Evolutionary conservation across 805 yeast species (phyloP), one percentile per base, ranked within the genome.

Genomic region (Candida hispaniensis): DNA sequence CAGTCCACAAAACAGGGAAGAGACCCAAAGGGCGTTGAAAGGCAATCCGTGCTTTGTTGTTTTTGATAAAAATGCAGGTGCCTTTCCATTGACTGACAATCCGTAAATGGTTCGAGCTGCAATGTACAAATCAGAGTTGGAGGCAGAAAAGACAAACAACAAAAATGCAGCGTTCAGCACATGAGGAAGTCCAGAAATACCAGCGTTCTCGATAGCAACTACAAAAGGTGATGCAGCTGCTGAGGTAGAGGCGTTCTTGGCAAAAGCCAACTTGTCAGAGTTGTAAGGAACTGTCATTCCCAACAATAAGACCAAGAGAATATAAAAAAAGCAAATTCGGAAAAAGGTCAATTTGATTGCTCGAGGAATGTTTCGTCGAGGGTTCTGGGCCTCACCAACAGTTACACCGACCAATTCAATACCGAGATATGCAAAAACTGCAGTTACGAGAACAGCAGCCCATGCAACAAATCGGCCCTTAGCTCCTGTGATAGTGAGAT

Each of bases 161-260:
- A 83, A 57, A 45, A 83, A 77, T 54, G 81, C 74, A 2, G 76
- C 88, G 54, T 83, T 83, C 49, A 83, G 63, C 30, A 83, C 66
- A 46, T 76, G 79, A 22, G 85, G 85, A 43, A 82, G 60, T 1
- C 72, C 86, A 6, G 53, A 48, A 43, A 81, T 79, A 12, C 64
- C 55, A 11, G 83, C 79, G 45, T 67, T 69, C 43, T 68, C 68
- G 49, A 81, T 75, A 30, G 93, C 94, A 49, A 80, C 75, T 35
- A 80, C 86, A 49, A 80, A 81, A 23, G 94, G 93, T 10, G 91
- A 78, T 13, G 88, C 85, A 24, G 77, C 67, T 2, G 86, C 83
- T 26, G 63, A 62, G 2, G 70, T 58, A n/a, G 58, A 36, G 34
- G 34, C 15, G 36, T 39, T 20, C 27, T 26, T 24, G 7, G 59